These are phyloP conservation scores for Gnomoniopsis smithogilvyi DNA, from an alignment of 2,329 filamentous ascomycete genomes.

Conservation along the genomic window DNA sequence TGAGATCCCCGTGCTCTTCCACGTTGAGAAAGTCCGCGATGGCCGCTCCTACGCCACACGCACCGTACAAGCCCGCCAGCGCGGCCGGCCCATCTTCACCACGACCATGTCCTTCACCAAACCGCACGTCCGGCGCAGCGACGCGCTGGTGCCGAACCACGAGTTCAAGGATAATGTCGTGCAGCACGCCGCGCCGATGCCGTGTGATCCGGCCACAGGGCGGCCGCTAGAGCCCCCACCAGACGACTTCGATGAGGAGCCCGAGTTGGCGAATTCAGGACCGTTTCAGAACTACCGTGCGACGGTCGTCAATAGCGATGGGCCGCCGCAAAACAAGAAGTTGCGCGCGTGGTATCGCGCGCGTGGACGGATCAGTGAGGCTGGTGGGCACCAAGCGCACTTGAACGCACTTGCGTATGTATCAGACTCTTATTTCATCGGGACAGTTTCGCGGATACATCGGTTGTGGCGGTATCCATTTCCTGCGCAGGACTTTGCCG, in stretches of 20 bases:
- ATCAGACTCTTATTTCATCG: conserved; percentile 90
- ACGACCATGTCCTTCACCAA: conserved; percentile 87
- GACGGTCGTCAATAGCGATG: conserved; percentile 36
- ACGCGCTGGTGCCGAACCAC: conserved; percentile 1
- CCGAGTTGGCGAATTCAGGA: conserved; percentile 47
- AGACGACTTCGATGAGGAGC: conserved; percentile 39
- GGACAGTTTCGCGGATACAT: conserved; percentile 79
- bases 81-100: conserved; percentile 88
- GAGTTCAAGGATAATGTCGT: conserved; percentile 40
- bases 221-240: conserved; percentile 30
- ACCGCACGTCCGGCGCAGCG: conserved; percentile 43
- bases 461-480: conserved; percentile 71
- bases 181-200: conserved; percentile 63
- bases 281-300: conserved; percentile 47
- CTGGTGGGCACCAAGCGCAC: conserved; percentile 76
- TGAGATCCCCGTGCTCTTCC: conserved; percentile 84
- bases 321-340: conserved; percentile 55
- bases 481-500: conserved; percentile 49
- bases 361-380: conserved; percentile 67
- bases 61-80: conserved; percentile 92
- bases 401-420: conserved; percentile 89
- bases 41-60: conserved; percentile 86
- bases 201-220: conserved; percentile 34
- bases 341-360: conserved; percentile 73
- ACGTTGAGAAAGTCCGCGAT: conserved; percentile 90